A percentile compares a stretch with the other conserved stretches of the same genome.
These are phyloP conservation scores for Cucurbita ficifolia DNA, from an alignment of 306 rosid genomes.

Conservation along the genomic window DNA sequence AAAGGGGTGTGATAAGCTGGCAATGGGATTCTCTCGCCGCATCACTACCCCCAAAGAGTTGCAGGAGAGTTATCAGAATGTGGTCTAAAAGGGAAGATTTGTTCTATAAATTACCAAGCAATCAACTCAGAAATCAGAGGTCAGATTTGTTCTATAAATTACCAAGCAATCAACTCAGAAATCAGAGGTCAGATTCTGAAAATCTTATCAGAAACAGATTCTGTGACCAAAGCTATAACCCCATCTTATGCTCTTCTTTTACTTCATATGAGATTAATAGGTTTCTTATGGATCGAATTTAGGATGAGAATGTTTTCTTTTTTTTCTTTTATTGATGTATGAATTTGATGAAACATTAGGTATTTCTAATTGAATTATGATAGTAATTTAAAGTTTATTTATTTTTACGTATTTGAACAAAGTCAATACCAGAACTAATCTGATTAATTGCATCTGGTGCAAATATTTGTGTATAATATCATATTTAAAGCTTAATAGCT, in stretches of 20 bases:
- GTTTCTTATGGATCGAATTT: not conserved
- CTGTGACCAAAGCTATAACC: not conserved
- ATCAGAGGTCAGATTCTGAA: not conserved
- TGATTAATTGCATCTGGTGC: no score
- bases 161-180: not conserved
- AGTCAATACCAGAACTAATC: no score
- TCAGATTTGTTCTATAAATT: not conserved
- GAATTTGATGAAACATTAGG: no score
- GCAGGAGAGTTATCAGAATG: not conserved
- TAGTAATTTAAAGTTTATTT: no score
- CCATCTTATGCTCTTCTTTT: not conserved
- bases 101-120: not conserved
- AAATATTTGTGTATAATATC: no score
- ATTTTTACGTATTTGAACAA: no score
- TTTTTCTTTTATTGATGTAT: not conserved
- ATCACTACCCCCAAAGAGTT: not conserved
- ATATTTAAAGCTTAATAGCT: no score
- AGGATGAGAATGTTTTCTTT: not conserved
- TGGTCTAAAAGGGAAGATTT: not conserved
- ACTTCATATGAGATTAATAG: not conserved
- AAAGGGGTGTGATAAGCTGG: not conserved
- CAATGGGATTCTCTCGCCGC: not conserved
- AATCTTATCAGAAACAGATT: not conserved
- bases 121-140: not conserved
- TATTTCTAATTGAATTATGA: no score